Evolutionary conservation across 2,329 filamentous ascomycete genomes (phyloP), one percentile per base, ranked within the genome.

Genomic region (Westerdykella aurantiaca): DNA sequence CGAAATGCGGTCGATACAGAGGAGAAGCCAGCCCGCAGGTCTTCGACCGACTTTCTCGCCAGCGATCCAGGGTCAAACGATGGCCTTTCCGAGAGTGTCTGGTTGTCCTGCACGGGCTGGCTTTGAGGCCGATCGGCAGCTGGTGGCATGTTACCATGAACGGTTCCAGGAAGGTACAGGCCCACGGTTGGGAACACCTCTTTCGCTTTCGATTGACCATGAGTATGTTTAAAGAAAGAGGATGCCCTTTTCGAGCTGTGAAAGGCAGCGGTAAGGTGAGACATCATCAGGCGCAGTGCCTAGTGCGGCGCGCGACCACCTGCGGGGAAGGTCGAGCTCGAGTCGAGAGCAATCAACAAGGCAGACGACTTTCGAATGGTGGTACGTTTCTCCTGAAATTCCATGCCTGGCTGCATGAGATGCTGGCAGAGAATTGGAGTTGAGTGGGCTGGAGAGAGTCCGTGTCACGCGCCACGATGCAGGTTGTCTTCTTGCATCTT

Each of bases 1-100:
- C 52, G 48, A 37, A 60, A 63, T 1, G 57, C 51, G 6, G 53
- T 63, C 1, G 51, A 41, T 5, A 63, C 49, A 4, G 56, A 58
- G 6, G 53, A 39, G 25, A 56, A 55, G 12, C 39, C 39, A 25
- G 37, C 43, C 21, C 34, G 42, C 18, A 50, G 35, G n/a, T 53
- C 47, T 31, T 51, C 47, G 14, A 23, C 29, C 10, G 47, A 39
- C 18, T 16, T 43, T 29, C 31, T 39, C n/a, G n/a, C 31, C 6
- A 35, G 43, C 14, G 49, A 49, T 22, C 38, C 43, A 11, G 43
- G 47, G 11, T 52, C 50, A 2, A 50, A 42, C 7, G 44, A 45
- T 38, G n/a, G 44, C 37, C 31, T 44, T 51, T 34, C 49, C 44
- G 29, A 54, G 51, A 21, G 55, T 51, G 29, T 48, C 51, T 13